Evolutionary conservation across 2,329 filamentous ascomycete genomes (phyloP), one percentile per base, ranked within the genome.

Genomic region (Phialophora chinensis): DNA sequence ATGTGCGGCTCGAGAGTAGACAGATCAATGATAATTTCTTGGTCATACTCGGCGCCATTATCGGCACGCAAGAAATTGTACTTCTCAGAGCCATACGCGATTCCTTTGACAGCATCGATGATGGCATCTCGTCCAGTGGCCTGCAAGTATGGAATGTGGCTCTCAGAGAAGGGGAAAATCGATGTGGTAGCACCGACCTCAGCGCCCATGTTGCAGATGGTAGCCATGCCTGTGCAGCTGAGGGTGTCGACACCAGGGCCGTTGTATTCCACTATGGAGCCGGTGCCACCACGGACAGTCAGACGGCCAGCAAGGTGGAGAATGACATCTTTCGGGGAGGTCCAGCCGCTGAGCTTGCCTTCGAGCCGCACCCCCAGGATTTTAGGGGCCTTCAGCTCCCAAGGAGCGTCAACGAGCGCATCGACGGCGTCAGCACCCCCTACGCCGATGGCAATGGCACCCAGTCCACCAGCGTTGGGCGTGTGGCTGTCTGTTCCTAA

Each of bases 341-440:
- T 90, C 95, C 95, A 99, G 75, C 91, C 93, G 77, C 84, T 91
- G 66, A 99, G 86, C 80, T 91, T 82, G 72, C 95, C 95, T 66
- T 90, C 90, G 50, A 98, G 85, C 75, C 89, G 87, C 10, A 98
- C 93, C 74, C 93, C 93, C 12, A 97, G 82, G 59, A 99, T 85
- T 79, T 92, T 93, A 17, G 95, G 95, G 4, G 95, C 95, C 83
- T 96, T 97, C 66, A 99, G 83, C 81, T 99, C 95, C 95, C 95
- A 99, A 0, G 95, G 95, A 8, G 93, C 93, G 76, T 96, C 93
- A 2, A 97, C 95, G 49, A 99, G 87, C 7, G 94, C 95, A 81
- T 99, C 95, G 1, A 99, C 95, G 27, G 95, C 95, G 80, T 99
- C 95, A 27, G 95, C 95, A 75, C 95, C 95, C 75, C 95, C 95